Conservation (phyloP, 169 alveolate genomes). For the Plasmodium vivax region DNA sequence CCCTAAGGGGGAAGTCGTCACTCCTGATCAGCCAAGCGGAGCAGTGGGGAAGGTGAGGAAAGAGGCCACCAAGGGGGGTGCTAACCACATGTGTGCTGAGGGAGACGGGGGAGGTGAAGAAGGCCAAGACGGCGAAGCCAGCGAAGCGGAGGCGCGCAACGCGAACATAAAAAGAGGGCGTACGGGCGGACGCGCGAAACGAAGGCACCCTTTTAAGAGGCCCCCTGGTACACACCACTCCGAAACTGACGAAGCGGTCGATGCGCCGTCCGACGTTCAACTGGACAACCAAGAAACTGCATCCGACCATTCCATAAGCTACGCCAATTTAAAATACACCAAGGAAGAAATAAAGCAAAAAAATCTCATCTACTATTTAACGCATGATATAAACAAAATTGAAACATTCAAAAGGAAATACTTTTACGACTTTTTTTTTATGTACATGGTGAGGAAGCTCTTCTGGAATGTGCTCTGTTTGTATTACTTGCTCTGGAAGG, state of each 20-base stretch:
- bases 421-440: constrained; percentile 71
- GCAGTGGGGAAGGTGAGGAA: not conserved
- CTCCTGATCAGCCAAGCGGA: not conserved
- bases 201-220: not conserved
- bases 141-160: not conserved
- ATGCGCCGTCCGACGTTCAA: not conserved
- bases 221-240: not conserved
- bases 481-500: constrained; percentile 18
- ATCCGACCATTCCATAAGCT: constrained; percentile 36
- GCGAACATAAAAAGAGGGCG: not conserved
- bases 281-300: not conserved
- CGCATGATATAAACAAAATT: constrained; percentile 39
- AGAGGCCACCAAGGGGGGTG: not conserved
- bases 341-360: not conserved
- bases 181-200: not conserved
- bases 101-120: not conserved
- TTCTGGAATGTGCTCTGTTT: constrained; percentile 66
- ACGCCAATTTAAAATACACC: constrained; percentile 28
- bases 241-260: not conserved
- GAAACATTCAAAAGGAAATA: constrained; percentile 44
- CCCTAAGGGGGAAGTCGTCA: not conserved
- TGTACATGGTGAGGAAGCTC: constrained; percentile 53
- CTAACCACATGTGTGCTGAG: not conserved
- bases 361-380: constrained; percentile 38
- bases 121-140: not conserved